Conservation (phyloP, 768 basidiomycete species). For the Hericium alpestre region DNA sequence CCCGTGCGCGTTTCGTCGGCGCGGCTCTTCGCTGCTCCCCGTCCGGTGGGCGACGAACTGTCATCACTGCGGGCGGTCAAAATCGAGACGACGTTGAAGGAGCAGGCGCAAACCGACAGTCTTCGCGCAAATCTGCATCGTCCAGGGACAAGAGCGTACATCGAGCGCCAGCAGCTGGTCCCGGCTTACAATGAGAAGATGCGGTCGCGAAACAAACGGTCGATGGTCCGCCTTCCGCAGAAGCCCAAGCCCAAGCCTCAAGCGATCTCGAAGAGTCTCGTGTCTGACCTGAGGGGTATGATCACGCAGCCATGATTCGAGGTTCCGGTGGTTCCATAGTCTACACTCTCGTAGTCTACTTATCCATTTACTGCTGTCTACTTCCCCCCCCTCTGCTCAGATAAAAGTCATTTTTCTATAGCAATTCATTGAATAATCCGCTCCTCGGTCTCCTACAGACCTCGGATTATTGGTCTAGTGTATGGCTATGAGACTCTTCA, state of each 20-base stretch:
- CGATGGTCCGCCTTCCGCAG: neutral
- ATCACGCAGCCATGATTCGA: neutral
- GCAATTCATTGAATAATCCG: neutral
- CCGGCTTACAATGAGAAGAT: slow-evolving; percentile 1
- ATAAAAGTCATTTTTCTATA: neutral
- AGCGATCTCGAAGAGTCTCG: neutral
- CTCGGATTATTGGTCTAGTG: neutral
- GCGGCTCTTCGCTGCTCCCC: neutral
- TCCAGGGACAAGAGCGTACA: slow-evolving; percentile 43
- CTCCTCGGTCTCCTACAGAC: neutral
- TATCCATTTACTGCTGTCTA: neutral
- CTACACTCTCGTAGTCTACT: neutral
- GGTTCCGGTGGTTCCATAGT: neutral
- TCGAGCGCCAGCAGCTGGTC: slow-evolving; percentile 11
- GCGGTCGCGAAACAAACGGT: neutral
- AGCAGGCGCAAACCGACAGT: slow-evolving; percentile 22
- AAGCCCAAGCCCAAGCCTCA: neutral
- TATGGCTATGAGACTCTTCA: slow-evolving; percentile 20
- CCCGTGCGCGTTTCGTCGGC: neutral
- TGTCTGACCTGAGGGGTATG: neutral
- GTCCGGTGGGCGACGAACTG: neutral
- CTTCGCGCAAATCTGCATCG: slow-evolving; percentile 32
- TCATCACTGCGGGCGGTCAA: slow-evolving; percentile 26
- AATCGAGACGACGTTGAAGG: slow-evolving; percentile 23
- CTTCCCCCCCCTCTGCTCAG: neutral